Percentiles rank a stretch among this genome's conserved stretches.
These are phyloP conservation scores for Brassica incana DNA, from an alignment of 345 rosid species.

Conservation along the genomic window DNA sequence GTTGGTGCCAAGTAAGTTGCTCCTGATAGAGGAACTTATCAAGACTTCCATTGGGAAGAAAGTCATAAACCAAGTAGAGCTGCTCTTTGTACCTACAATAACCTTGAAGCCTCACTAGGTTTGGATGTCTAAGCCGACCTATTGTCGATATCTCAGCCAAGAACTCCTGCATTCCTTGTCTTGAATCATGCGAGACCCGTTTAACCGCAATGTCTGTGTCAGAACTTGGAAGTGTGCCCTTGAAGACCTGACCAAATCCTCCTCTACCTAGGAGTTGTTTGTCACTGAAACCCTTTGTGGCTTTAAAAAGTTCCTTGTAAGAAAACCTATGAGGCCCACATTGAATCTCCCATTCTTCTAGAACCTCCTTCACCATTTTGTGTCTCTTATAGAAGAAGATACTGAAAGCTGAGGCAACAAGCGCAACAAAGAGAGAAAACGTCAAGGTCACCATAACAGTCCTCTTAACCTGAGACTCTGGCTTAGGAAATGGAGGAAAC, in stretches of 20 bases:
- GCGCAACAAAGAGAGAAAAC: conserved; percentile 29
- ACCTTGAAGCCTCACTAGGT: conserved; percentile 45
- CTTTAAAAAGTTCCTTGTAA: conserved; percentile 27
- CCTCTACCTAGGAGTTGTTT: conserved; percentile 24
- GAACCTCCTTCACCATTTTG: conserved; percentile 34
- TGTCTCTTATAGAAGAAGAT: conserved; percentile 1
- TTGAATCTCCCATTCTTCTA: conserved; percentile 25
- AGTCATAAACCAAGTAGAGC: conserved; percentile 47
- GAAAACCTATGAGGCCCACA: conserved; percentile 26
- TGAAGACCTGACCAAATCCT: conserved; percentile 30
- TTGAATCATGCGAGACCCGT: conserved; percentile 13
- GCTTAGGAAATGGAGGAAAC: conserved; percentile 61
- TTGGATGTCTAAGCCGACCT: conserved; percentile 31
- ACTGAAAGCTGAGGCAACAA: conserved; percentile 18
- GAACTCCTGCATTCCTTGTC: conserved; percentile 27
- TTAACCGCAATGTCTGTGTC: neutral
- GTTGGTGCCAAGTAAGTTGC: conserved; percentile 39
- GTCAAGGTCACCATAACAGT: conserved; percentile 32
- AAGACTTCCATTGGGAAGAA: conserved; percentile 50
- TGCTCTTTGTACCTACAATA: conserved; percentile 40
- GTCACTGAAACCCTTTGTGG: conserved; percentile 13
- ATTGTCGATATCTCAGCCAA: conserved; percentile 27
- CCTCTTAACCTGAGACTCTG: conserved; percentile 15
- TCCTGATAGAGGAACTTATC: conserved; percentile 41
- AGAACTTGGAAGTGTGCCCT: conserved; percentile 16